These are phyloP conservation scores for Cryphonectria naterciae DNA, from an alignment of 2,329 filamentous ascomycete genomes.

Conservation along the genomic window DNA sequence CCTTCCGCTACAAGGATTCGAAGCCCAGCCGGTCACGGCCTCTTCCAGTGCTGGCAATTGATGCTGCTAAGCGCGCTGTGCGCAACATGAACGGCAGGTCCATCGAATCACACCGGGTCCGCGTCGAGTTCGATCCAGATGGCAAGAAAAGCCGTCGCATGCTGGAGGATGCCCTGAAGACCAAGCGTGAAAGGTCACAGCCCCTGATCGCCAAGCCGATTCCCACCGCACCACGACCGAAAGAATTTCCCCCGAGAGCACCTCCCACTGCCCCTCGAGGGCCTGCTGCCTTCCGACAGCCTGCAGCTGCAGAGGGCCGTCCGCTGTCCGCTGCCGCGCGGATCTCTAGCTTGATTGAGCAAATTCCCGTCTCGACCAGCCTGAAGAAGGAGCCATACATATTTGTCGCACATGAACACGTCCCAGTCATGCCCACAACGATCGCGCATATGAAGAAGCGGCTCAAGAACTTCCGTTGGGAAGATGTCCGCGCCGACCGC, in stretches of 20 bases:
- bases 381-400: conserved; percentile 85
- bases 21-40: conserved; percentile 57
- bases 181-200: conserved; percentile 65
- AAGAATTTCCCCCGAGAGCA: conserved; percentile 60
- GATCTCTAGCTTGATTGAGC: conserved; percentile 27
- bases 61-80: conserved; percentile 81
- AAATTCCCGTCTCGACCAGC: conserved; percentile 57
- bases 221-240: conserved; percentile 42
- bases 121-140: conserved; percentile 87
- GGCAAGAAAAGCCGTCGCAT: conserved; percentile 80
- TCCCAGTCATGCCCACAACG: conserved; percentile 84
- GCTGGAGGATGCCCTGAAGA: conserved; percentile 74
- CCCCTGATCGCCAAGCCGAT: conserved; percentile 35
- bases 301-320: conserved; percentile 28
- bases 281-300: conserved; percentile 63
- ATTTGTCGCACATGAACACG: conserved; percentile 83
- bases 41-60: conserved; percentile 67
- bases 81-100: conserved; percentile 76
- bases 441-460: conserved; percentile 89
- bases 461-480: conserved; percentile 79
- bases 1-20: conserved; percentile 83
- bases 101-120: conserved; percentile 76
- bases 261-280: conserved; percentile 88
- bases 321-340: conserved; percentile 26
- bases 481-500: conserved; percentile 80